A percentile compares a stretch with the other conserved stretches of the same genome.
phyloP scores from a whole-genome alignment of 768 basidiomycete genomes.

The Roridomyces roridus region DNA sequence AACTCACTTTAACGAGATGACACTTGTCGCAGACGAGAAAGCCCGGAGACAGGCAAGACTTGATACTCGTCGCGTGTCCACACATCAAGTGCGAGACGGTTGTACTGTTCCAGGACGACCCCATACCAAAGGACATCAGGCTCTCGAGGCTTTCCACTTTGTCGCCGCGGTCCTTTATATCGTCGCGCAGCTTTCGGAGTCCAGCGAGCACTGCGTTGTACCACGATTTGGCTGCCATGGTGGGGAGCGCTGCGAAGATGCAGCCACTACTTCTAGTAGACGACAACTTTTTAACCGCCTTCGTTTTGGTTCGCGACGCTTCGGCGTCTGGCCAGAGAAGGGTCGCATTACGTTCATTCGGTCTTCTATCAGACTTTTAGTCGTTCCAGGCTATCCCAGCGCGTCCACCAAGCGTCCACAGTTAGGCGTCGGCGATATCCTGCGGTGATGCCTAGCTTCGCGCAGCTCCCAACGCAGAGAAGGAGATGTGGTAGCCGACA shows the following conservation, averaged over 20 bases:
- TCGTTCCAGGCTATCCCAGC: too few relatives aligned
- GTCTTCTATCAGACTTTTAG: too few relatives aligned
- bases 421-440: too few relatives aligned
- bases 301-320: too few relatives aligned
- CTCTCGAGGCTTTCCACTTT: conserved; percentile 26
- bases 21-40: conserved; percentile 31
- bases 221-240: conserved; percentile 19
- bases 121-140: conserved; percentile 32
- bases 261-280: conserved; percentile 12
- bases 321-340: too few relatives aligned
- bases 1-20: conserved; percentile 32
- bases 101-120: conserved; percentile 31
- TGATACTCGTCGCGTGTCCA: conserved; percentile 26
- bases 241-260: not conserved
- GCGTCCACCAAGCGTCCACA: too few relatives aligned
- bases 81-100: conserved; percentile 33
- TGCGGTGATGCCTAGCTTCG: too few relatives aligned
- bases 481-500: too few relatives aligned
- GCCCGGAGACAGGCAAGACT: conserved; percentile 25
- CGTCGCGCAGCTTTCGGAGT: conserved; percentile 18
- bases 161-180: conserved; percentile 17
- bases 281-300: not conserved
- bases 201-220: conserved; percentile 23
- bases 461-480: too few relatives aligned
- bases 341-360: too few relatives aligned